Evolutionary conservation across 305 asterid genomes (phyloP).

Genomic region (Fraxinus baroniana): DNA sequence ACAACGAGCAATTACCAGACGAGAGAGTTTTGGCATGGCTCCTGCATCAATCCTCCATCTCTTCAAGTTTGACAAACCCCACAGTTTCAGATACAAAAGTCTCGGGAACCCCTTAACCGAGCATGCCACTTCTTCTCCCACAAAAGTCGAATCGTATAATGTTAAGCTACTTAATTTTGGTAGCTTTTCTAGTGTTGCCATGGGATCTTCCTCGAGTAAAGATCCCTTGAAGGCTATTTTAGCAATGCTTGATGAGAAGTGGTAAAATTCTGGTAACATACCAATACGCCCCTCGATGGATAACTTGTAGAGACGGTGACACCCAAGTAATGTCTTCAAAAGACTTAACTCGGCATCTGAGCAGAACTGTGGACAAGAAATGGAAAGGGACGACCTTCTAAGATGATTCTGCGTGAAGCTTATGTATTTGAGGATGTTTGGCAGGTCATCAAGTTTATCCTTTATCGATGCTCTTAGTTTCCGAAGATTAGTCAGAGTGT

Average conservation of each 20-base stretch:
- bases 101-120: slow-evolving; percentile 33
- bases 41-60: slow-evolving; percentile 34
- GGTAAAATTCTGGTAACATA: slow-evolving; percentile 30
- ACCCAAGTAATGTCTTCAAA: slow-evolving; percentile 30
- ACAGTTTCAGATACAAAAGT: slow-evolving; percentile 33
- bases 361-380: slow-evolving; percentile 32
- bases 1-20: slow-evolving; percentile 34
- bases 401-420: slow-evolving; percentile 36
- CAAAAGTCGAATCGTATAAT: slow-evolving; percentile 24
- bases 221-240: slow-evolving; percentile 39
- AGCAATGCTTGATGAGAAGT: slow-evolving; percentile 37
- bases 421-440: slow-evolving; percentile 33
- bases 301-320: slow-evolving; percentile 35
- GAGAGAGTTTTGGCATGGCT: slow-evolving; percentile 40
- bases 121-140: slow-evolving; percentile 35
- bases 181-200: slow-evolving; percentile 35
- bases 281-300: slow-evolving; percentile 29
- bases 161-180: slow-evolving; percentile 36
- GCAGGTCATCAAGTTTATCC: slow-evolving; percentile 32
- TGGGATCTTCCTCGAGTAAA: slow-evolving; percentile 29
- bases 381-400: slow-evolving; percentile 34
- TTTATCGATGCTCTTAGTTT: slow-evolving; percentile 34
- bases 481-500: slow-evolving; percentile 32
- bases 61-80: slow-evolving; percentile 32
- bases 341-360: slow-evolving; percentile 32